Evolutionary conservation across 169 alveolate genomes (phyloP).

Genomic region (Plasmodium gonderi): DNA sequence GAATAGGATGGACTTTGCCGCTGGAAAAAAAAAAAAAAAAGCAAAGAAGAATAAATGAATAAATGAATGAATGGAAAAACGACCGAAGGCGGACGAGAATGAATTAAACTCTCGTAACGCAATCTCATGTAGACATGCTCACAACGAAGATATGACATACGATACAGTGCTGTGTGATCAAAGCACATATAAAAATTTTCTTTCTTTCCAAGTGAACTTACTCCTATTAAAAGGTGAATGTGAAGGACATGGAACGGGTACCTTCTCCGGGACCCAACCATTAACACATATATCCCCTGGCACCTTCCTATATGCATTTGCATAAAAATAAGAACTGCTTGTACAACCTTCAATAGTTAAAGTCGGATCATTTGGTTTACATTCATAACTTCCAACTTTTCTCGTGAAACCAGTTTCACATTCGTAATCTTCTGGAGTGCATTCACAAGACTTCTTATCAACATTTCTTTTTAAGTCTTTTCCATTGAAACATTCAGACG

Average conservation of each 20-base stretch:
- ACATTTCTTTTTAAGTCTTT: slow-evolving; percentile 94
- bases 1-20: slow-evolving; percentile 64
- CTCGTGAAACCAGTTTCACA: slow-evolving; percentile 97
- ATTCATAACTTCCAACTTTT: slow-evolving; percentile 86
- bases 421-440: slow-evolving; percentile 97
- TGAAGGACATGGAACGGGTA: slow-evolving; percentile 93
- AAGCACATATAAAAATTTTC: background rate
- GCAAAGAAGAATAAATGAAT: background rate
- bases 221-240: slow-evolving; percentile 88
- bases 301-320: slow-evolving; percentile 94
- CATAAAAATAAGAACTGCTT: slow-evolving; percentile 81
- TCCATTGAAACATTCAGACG: slow-evolving; percentile 97
- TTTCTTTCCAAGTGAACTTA: background rate
- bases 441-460: slow-evolving; percentile 92
- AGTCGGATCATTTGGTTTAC: slow-evolving; percentile 85
- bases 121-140: background rate
- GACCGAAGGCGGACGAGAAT: background rate
- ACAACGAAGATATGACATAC: background rate
- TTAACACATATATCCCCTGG: slow-evolving; percentile 97
- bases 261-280: slow-evolving; percentile 95
- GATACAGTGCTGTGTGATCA: background rate
- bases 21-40: slow-evolving; percentile 3
- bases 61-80: background rate
- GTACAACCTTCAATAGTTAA: slow-evolving; percentile 85
- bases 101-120: too few relatives aligned